A percentile compares a stretch with the other conserved stretches of the same genome.
phyloP scores from a whole-genome alignment of 495 filamentous ascomycete species.

The Jackrogersella minutella region DNA sequence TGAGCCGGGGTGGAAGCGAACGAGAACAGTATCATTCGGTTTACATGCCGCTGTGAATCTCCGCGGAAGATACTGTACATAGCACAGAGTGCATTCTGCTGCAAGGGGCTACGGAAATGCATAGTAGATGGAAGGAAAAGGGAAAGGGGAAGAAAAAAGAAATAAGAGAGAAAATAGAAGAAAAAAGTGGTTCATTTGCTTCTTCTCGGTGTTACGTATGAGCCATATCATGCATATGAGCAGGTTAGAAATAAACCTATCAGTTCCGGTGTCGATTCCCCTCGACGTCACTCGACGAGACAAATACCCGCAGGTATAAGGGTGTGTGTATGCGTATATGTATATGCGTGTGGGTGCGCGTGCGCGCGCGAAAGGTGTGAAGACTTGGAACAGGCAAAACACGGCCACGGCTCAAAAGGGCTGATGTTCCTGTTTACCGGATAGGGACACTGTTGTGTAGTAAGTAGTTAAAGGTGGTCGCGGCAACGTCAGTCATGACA shows the following conservation, averaged over 20 bases:
- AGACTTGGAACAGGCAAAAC: conserved; percentile 37
- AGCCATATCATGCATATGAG: conserved; percentile 25
- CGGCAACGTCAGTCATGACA: conserved; percentile 39
- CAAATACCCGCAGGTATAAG: conserved; percentile 31
- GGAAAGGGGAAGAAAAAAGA: conserved; percentile 6
- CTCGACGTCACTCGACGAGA: conserved; percentile 29
- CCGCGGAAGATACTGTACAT: conserved; percentile 28
- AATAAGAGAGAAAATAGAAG: too few species aligned
- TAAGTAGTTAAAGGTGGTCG: conserved; percentile 16
- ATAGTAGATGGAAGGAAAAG: conserved; percentile 17
- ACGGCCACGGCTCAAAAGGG: conserved; percentile 35
- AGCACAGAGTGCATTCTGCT: conserved; percentile 31
- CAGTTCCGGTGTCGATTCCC: conserved; percentile 10
- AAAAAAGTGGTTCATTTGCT: too few species aligned
- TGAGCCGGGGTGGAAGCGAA: conserved; percentile 31
- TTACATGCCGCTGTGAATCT: conserved; percentile 19
- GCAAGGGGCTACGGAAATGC: conserved; percentile 36
- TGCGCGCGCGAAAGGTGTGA: conserved; percentile 8
- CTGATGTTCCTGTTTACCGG: conserved; percentile 35
- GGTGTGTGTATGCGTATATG: not conserved
- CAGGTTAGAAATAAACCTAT: conserved; percentile 8
- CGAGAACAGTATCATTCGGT: conserved; percentile 16
- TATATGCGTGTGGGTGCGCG: not conserved
- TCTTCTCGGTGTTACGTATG: conserved; percentile 31
- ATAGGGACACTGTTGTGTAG: conserved; percentile 28